phyloP scores from a whole-genome alignment of 108 stramenopile species.

The Seminavis robusta region DNA sequence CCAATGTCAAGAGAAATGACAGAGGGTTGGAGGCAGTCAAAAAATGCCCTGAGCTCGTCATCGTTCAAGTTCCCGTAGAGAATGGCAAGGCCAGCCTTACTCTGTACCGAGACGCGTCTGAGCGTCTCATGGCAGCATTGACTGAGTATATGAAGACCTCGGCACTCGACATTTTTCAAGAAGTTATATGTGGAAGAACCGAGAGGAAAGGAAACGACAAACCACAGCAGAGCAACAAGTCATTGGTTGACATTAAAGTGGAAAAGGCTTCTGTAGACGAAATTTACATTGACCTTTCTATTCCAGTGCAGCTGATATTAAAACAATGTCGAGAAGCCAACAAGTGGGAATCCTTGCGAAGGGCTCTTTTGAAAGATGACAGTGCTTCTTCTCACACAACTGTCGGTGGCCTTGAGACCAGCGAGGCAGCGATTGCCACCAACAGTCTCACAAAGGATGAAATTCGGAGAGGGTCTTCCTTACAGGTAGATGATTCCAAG shows the following conservation, averaged over 20 bases:
- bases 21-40: conserved; percentile 25
- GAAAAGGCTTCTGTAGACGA: no score
- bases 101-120: conserved; percentile 42
- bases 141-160: background rate
- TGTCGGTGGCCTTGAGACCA: conserved; percentile 25
- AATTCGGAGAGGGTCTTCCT: conserved; percentile 14
- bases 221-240: background rate
- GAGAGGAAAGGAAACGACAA: background rate
- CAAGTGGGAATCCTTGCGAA: background rate
- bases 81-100: conserved; percentile 60
- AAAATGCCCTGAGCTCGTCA: conserved; percentile 28
- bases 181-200: background rate
- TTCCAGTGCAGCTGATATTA: no score
- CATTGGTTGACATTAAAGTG: background rate
- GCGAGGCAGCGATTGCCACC: conserved; percentile 7
- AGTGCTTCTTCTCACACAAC: conserved; percentile 4
- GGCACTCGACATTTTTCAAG: background rate
- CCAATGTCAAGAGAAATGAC: conserved; percentile 38
- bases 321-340: conserved; percentile 5
- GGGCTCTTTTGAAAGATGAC: no score
- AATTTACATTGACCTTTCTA: no score
- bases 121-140: conserved; percentile 25
- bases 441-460: conserved; percentile 18
- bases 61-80: conserved; percentile 43
- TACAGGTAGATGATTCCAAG: conserved; percentile 14